These are phyloP conservation scores for Pythium dissotocum DNA, from an alignment of 352 stramenopile species.

Conservation along the genomic window DNA sequence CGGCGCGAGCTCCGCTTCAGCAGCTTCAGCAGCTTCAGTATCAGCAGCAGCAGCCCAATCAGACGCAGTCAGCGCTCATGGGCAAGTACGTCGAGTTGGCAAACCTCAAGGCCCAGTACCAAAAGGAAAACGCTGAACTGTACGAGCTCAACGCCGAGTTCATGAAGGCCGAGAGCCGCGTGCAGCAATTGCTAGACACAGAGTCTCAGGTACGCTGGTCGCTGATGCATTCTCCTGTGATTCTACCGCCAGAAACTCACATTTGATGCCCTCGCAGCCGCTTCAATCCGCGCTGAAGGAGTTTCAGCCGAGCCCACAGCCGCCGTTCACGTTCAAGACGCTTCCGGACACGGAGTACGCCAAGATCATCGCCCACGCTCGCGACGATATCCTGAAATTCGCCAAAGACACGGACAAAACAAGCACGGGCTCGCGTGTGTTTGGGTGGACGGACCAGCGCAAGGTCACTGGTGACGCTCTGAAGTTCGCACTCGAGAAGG, in stretches of 20 bases:
- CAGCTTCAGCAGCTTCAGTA: neutral
- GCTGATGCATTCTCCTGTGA: neutral
- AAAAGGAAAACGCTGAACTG: constrained; percentile 55
- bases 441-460: constrained; percentile 69
- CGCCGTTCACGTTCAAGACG: constrained; percentile 39
- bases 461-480: constrained; percentile 42
- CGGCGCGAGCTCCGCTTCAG: neutral
- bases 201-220: constrained; percentile 27
- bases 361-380: constrained; percentile 43
- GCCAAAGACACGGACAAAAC: constrained; percentile 42
- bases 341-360: constrained; percentile 40
- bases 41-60: neutral
- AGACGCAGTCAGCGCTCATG: constrained; percentile 26
- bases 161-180: constrained; percentile 53
- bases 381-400: constrained; percentile 57
- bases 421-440: constrained; percentile 45
- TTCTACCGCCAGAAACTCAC: neutral
- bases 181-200: constrained; percentile 56
- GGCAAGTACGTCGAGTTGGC: constrained; percentile 48
- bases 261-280: neutral
- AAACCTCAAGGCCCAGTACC: constrained; percentile 46
- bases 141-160: constrained; percentile 49
- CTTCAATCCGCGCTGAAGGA: neutral
- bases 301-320: neutral
- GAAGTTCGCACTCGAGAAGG: constrained; percentile 69